These are phyloP conservation scores for Meyerozyma athensensis DNA, from an alignment of 1,139 yeast genomes.

Conservation along the genomic window DNA sequence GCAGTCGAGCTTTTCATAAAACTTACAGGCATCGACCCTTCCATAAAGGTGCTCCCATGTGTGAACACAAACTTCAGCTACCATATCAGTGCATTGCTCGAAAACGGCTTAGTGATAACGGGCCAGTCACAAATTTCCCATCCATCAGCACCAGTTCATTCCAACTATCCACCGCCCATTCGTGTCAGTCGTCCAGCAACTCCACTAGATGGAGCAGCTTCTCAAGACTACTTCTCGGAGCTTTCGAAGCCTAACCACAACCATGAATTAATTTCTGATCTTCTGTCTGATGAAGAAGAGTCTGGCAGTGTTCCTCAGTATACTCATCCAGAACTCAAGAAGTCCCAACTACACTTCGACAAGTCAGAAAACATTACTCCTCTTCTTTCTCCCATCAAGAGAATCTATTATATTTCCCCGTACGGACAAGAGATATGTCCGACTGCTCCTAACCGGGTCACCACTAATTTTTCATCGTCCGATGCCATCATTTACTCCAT, in stretches of 20 bases:
- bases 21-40: conserved; percentile 57
- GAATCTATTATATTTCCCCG: conserved; percentile 79
- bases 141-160: conserved; percentile 41
- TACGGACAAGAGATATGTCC: conserved; percentile 89
- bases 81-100: conserved; percentile 74
- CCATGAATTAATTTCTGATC: neutral
- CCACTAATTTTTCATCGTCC: conserved; percentile 45
- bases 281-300: conserved; percentile 33
- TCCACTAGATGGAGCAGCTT: conserved; percentile 19
- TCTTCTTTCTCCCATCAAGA: conserved; percentile 66
- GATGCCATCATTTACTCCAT: conserved; percentile 70
- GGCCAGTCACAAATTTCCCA: conserved; percentile 97
- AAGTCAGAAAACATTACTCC: conserved; percentile 53
- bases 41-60: conserved; percentile 68
- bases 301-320: conserved; percentile 66
- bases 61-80: conserved; percentile 80
- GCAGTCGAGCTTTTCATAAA: conserved; percentile 74
- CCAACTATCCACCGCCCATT: conserved; percentile 35
- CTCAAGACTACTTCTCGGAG: conserved; percentile 13
- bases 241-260: neutral
- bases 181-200: conserved; percentile 34
- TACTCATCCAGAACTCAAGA: conserved; percentile 72
- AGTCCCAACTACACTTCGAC: conserved; percentile 69
- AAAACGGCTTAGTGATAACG: conserved; percentile 68
- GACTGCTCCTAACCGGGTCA: conserved; percentile 61